Conservation (phyloP, 768 basidiomycete species). For the Fistulinella prunicolor region DNA sequence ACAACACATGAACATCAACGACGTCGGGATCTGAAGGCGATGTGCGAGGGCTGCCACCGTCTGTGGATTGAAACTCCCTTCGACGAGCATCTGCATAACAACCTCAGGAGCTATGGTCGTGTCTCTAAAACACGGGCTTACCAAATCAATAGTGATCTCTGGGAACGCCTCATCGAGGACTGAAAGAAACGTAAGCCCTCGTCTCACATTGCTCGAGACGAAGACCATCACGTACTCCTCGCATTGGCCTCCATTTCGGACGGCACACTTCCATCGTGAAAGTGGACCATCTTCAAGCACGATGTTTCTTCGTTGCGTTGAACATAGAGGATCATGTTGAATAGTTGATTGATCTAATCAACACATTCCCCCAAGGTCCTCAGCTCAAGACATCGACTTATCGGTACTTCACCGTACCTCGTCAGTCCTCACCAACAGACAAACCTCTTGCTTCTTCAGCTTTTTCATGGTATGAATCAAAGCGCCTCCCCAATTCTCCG, state of each 20-base stretch:
- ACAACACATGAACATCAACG: conserved; percentile 63
- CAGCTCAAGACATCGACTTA: neutral
- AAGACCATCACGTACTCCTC: conserved; percentile 42
- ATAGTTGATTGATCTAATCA: conserved; percentile 58
- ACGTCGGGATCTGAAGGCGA: conserved; percentile 46
- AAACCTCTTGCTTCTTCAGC: conserved; percentile 53
- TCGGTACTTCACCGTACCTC: conserved; percentile 44
- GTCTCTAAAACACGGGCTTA: conserved; percentile 20
- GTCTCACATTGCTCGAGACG: neutral
- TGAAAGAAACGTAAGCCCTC: conserved; percentile 13
- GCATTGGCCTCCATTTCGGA: conserved; percentile 73
- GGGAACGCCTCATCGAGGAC: conserved; percentile 65
- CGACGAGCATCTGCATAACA: conserved; percentile 44
- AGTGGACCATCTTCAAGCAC: conserved; percentile 66
- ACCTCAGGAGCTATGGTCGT: neutral
- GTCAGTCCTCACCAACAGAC: conserved; percentile 60
- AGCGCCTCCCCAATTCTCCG: conserved; percentile 40
- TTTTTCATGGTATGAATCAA: conserved; percentile 45
- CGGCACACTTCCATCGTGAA: conserved; percentile 55
- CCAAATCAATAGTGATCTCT: conserved; percentile 60
- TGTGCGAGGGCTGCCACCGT: conserved; percentile 50
- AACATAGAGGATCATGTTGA: conserved; percentile 66
- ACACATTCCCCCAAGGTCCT: neutral
- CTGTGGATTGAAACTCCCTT: conserved; percentile 42
- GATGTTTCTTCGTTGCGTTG: conserved; percentile 67